Percentiles rank a stretch among this genome's conserved stretches.
These are phyloP conservation scores for Daldinia caldariorum DNA, from an alignment of 495 filamentous ascomycete genomes.

Conservation along the genomic window DNA sequence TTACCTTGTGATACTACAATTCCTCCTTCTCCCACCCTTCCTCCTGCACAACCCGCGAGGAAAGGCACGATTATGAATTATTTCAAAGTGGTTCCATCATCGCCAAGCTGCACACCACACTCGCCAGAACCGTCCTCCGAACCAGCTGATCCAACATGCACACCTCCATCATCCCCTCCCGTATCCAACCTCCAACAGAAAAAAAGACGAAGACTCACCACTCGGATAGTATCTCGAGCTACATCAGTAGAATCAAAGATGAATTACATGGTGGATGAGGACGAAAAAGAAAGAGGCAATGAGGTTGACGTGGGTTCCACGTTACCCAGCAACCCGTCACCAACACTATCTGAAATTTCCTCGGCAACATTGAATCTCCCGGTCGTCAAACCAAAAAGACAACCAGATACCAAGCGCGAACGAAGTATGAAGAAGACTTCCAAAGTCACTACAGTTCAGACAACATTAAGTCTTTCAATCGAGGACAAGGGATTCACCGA, in stretches of 20 bases:
- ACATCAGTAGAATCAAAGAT: slow-evolving; percentile 17
- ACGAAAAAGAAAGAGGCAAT: background rate
- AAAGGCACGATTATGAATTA: slow-evolving; percentile 56
- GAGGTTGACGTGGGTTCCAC: background rate
- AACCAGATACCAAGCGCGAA: slow-evolving; percentile 13
- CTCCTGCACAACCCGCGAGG: slow-evolving; percentile 30
- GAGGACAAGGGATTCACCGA: slow-evolving; percentile 53
- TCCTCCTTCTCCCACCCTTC: slow-evolving; percentile 24
- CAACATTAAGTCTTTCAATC: slow-evolving; percentile 53
- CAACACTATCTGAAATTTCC: slow-evolving; percentile 16
- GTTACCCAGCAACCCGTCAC: background rate
- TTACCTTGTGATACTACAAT: background rate
- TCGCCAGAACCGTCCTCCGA: slow-evolving; percentile 32
- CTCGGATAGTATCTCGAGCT: slow-evolving; percentile 37
- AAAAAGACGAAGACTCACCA: slow-evolving; percentile 52
- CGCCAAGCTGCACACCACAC: slow-evolving; percentile 21
- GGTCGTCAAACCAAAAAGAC: background rate
- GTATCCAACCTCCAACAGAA: slow-evolving; percentile 14
- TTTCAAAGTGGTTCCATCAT: slow-evolving; percentile 49
- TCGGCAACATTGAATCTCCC: slow-evolving; percentile 16
- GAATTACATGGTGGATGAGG: slow-evolving; percentile 2
- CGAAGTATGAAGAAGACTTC: slow-evolving; percentile 30
- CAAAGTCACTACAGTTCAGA: slow-evolving; percentile 53
- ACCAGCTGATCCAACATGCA: slow-evolving; percentile 23
- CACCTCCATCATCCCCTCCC: slow-evolving; percentile 49